Base-by-base conservation (phyloP, 305 asterid species). In the Solanum aculeatissimum region DNA sequence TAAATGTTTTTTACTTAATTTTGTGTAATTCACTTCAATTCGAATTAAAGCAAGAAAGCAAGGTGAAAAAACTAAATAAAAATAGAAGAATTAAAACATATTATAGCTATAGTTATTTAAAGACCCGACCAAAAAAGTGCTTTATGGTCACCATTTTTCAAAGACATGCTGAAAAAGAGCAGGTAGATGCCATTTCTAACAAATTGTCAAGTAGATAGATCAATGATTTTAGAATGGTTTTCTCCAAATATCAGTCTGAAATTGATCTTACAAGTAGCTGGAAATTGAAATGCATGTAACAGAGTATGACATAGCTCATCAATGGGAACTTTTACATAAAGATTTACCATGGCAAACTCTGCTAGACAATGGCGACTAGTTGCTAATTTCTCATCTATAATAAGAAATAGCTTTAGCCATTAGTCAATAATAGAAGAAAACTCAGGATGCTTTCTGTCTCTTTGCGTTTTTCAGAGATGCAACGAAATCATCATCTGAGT, bases 401-500 rank as follows among this genome's bases (percentile, higher is more conserved):
- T 77, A 14, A 35, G 74, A 66, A 66, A 66, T 47, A 18, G 25
- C 45, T 47, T 47, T 25, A 12, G 63, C 4, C 45, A 75, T 49
- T 75, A 27, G 77, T 69, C 29, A 38, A 69, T 69, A 69, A 38
- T 70, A 40, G 54, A 79, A 54, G 53, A 51, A 77, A 10, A 71
- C 18, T 87, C 87, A 89, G 43, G 91, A 86, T 3, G 85, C 85
- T 88, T 83, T 90, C 87, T 83, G 92, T 88, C 86, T 93, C 91
- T 92, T 94, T 7, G 85, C 14, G 62, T 15, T 87, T 85, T n/a
- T 88, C 23, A 83, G 82, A 84, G 32, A 83, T 15, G 54, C 4
- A 25, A 83, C 89, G 82, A 93, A 92, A 85, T 91, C 94, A 58
- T 91, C 94, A 27, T 91, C 95, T 3, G 89, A 54, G 43, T 86